Percentiles rank a stretch among this genome's conserved stretches.
Conservation (phyloP, 2,329 filamentous ascomycete species). For the Malbranchea zuffiana region DNA sequence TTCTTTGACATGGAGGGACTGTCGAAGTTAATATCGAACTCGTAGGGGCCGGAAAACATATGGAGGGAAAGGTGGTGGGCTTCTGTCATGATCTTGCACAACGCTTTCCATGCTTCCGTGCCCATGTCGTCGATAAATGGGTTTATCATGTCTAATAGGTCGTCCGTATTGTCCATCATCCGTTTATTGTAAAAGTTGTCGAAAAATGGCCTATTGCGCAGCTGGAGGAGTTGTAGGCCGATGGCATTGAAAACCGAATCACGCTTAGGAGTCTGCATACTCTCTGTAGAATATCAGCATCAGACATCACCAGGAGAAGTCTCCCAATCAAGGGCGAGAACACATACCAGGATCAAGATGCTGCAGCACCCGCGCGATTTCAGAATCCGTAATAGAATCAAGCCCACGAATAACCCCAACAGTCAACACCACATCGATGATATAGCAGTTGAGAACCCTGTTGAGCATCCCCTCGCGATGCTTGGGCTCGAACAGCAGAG, state of each 20-base stretch:
- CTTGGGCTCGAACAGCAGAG: too few species aligned
- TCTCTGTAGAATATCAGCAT: not conserved
- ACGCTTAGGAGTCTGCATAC: constrained; percentile 13
- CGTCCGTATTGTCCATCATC: constrained; percentile 14
- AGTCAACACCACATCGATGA: constrained; percentile 19
- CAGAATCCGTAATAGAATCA: constrained; percentile 16
- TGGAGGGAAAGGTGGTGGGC: constrained; percentile 21
- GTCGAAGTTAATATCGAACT: constrained; percentile 16
- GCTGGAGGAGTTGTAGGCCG: constrained; percentile 15
- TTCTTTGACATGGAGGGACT: constrained; percentile 15
- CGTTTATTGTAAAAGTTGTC: constrained; percentile 17
- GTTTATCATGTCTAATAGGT: constrained; percentile 18
- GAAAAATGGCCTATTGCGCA: constrained; percentile 19
- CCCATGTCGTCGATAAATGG: constrained; percentile 17
- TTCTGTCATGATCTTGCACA: constrained; percentile 20
- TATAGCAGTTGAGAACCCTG: constrained; percentile 22
- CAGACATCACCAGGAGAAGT: too few species aligned
- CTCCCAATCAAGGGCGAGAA: too few species aligned
- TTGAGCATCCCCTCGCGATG: too few species aligned
- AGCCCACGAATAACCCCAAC: constrained; percentile 20
- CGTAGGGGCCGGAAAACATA: constrained; percentile 21
- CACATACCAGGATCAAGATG: too few species aligned
- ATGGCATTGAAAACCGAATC: constrained; percentile 17
- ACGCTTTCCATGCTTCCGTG: constrained; percentile 16
- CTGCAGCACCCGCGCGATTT: too few species aligned